These are phyloP conservation scores for Diaporthe citri DNA, from an alignment of 2,329 filamentous ascomycete species.

Conservation along the genomic window DNA sequence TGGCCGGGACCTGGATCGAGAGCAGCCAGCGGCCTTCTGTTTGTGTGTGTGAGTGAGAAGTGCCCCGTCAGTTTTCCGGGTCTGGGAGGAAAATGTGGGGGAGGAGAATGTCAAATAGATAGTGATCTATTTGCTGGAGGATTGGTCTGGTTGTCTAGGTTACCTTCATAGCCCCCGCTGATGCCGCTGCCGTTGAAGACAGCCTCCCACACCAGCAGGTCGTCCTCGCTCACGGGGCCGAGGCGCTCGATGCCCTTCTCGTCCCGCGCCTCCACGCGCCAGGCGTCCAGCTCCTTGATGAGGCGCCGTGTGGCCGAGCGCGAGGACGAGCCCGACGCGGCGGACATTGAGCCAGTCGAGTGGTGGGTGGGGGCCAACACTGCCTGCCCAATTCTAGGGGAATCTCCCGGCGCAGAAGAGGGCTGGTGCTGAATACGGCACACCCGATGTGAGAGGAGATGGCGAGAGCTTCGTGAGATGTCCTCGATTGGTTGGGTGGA, in stretches of 20 bases:
- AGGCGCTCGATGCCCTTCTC: constrained; percentile 71
- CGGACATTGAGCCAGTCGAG: constrained; percentile 7
- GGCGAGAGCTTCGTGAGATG: neutral
- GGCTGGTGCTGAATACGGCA: neutral
- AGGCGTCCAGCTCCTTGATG: constrained; percentile 68
- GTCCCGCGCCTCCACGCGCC: constrained; percentile 61
- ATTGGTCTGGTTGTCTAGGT: constrained; percentile 39
- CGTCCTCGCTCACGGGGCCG: constrained; percentile 65
- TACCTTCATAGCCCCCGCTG: constrained; percentile 69
- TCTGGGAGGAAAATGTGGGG: no score
- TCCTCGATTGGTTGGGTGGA: neutral
- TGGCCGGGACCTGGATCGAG: constrained; percentile 78
- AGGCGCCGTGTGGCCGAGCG: constrained; percentile 68
- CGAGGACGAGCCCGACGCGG: constrained; percentile 48
- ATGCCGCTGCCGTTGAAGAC: constrained; percentile 71
- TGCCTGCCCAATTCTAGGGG: neutral
- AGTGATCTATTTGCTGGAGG: no score
- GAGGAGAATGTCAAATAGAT: neutral
- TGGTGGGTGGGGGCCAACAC: neutral
- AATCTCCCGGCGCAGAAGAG: neutral
- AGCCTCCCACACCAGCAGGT: constrained; percentile 70
- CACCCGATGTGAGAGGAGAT: neutral
- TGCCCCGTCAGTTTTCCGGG: no score
- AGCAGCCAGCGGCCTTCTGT: constrained; percentile 85
- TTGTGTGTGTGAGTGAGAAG: neutral